These are phyloP conservation scores for Fusarium anguioides DNA, from an alignment of 2,329 filamentous ascomycete species.

Conservation along the genomic window DNA sequence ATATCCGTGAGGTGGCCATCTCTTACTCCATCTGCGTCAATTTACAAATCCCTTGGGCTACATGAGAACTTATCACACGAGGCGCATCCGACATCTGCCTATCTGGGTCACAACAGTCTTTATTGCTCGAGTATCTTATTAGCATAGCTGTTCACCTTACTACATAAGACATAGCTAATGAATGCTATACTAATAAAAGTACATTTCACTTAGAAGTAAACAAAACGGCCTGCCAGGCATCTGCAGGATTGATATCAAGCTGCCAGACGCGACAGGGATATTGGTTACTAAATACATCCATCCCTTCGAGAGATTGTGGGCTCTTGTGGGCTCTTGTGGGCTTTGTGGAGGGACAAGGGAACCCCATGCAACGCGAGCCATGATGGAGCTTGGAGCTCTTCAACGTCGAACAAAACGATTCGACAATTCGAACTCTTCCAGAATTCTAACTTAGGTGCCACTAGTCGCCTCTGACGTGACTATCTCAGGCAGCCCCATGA, in stretches of 20 bases:
- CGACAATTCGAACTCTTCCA: slow-evolving; percentile 49
- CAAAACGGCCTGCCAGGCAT: slow-evolving; percentile 29
- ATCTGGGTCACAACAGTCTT: background rate
- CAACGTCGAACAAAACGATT: slow-evolving; percentile 37
- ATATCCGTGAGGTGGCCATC: slow-evolving; percentile 13
- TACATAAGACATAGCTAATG: slow-evolving; percentile 16
- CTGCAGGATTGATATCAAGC: slow-evolving; percentile 30
- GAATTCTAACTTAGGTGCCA: slow-evolving; percentile 40
- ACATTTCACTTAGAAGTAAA: slow-evolving; percentile 3
- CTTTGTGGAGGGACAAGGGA: slow-evolving; percentile 40
- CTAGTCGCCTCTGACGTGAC: slow-evolving; percentile 45
- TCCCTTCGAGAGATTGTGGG: slow-evolving; percentile 32
- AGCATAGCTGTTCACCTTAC: background rate
- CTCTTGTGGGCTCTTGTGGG: slow-evolving; percentile 27
- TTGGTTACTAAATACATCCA: slow-evolving; percentile 3
- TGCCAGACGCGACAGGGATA: slow-evolving; percentile 30
- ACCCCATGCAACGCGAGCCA: slow-evolving; percentile 27
- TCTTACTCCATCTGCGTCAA: slow-evolving; percentile 14
- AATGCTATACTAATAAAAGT: background rate
- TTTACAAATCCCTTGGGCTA: slow-evolving; percentile 5
- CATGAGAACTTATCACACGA: slow-evolving; percentile 1
- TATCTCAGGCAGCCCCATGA: slow-evolving; percentile 38
- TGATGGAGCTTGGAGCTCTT: slow-evolving; percentile 37
- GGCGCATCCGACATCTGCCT: background rate
- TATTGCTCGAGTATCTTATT: background rate